Evolutionary conservation across 2,329 filamentous ascomycete genomes (phyloP), one percentile per base, ranked within the genome.

Genomic region (Aspergillus sp.): DNA sequence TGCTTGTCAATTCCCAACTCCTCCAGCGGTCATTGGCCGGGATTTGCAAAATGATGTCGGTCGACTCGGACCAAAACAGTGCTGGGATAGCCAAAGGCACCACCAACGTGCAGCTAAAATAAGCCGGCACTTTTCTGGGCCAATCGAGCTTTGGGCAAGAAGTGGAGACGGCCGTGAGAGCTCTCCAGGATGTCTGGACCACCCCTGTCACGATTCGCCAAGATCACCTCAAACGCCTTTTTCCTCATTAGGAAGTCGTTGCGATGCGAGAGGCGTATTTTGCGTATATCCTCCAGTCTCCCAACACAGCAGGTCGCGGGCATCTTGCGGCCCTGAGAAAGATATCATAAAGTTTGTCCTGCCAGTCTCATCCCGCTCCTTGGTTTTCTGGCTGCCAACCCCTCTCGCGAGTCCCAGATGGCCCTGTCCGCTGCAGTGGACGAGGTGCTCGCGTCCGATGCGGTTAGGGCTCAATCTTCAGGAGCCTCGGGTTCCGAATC

Each of bases 191-290:
- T 40, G 39, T 17, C 23, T 21, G 25, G 49, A 52, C 31, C 35
- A 14, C 41, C 41, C 43, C 44, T 39, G 43, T 27, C 43, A 27
- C 31, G 14, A 37, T 45, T 8, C 27, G 43, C 33, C 52, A 54
- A 14, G 27, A 53, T 47, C 33, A n/a, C 33, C 33, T 23, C 51
- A 35, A 46, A 37, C 41, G 31, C 44, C 8, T 27, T 33, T 44
- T 39, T 40, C n/a, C 52, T 35, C 33, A 33, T 48, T 41, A 33
- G 44, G 52, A 23, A 54, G 23, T 25, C n/a, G 52, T 54, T 54
- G 52, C 52, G 52, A 54, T 33, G 21, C 25, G 11, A 11, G 14
- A 6, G 6, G 4, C 35, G 35, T n/a, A 25, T n/a, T 46, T 0
- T 2, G 8, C 27, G 27, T 31, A 31, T 31, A 31, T 31, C 27